Conservation (phyloP, 1,284 basidiomycete genomes). For the Apiotrichum montevideense region DNA sequence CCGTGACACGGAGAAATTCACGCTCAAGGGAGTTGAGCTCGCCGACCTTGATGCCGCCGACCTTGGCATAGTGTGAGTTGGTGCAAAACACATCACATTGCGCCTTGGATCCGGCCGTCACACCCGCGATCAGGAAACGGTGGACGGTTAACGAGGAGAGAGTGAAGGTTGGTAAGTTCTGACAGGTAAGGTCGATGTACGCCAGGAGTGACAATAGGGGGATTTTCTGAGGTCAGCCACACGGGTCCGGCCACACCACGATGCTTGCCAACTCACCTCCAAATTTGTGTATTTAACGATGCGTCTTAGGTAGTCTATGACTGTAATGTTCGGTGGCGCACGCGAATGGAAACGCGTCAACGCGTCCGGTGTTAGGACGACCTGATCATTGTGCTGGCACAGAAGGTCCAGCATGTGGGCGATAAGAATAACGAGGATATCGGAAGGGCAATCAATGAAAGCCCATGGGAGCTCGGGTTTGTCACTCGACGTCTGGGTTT, state of each 20-base stretch:
- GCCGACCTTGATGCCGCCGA: conserved; percentile 79
- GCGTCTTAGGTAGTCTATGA: conserved; percentile 82
- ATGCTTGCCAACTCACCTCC: conserved; percentile 58
- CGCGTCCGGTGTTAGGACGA: conserved; percentile 49
- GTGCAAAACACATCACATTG: conserved; percentile 90
- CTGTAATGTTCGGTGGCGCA: conserved; percentile 71
- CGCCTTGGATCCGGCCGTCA: conserved; percentile 80
- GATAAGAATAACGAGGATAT: conserved; percentile 76
- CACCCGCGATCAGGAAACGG: conserved; percentile 84
- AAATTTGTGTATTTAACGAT: conserved; percentile 88
- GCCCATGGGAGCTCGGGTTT: conserved; percentile 43
- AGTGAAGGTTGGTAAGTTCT: conserved; percentile 75
- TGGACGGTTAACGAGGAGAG: conserved; percentile 91
- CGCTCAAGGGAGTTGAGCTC: conserved; percentile 89
- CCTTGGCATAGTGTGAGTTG: conserved; percentile 84
- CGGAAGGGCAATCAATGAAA: conserved; percentile 61
- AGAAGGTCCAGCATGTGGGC: conserved; percentile 90
- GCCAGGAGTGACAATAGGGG: conserved; percentile 81
- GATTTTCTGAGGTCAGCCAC: conserved; percentile 56
- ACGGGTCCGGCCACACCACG: no score
- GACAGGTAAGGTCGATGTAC: conserved; percentile 91
- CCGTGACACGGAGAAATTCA: conserved; percentile 80
- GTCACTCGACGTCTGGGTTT: background rate
- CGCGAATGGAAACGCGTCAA: conserved; percentile 91
- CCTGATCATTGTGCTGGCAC: conserved; percentile 86